Percentiles rank a stretch among this genome's conserved stretches.
These are phyloP conservation scores for Exophiala sideris DNA, from an alignment of 2,329 filamentous ascomycete species.

Conservation along the genomic window DNA sequence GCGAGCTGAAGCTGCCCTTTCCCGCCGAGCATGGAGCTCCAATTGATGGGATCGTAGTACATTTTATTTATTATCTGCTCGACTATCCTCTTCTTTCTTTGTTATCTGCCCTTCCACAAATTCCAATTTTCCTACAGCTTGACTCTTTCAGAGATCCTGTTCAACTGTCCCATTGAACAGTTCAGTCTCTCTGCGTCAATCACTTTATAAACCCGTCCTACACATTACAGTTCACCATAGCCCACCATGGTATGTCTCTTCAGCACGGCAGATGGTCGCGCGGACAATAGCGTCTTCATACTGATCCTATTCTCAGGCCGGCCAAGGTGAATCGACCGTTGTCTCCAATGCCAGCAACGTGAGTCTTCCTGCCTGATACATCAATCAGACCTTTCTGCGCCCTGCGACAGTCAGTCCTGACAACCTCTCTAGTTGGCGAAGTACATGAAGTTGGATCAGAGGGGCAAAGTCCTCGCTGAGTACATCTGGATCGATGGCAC, in stretches of 20 bases:
- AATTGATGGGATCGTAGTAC: no score
- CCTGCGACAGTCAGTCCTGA: slow-evolving; percentile 3
- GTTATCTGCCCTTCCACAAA: no score
- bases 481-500: slow-evolving; percentile 92
- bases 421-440: slow-evolving; percentile 69
- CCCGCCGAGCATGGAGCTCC: no score
- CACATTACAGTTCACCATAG: not conserved
- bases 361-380: slow-evolving; percentile 26
- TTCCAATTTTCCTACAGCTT: no score
- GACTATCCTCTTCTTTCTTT: no score
- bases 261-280: not conserved
- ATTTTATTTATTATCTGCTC: no score
- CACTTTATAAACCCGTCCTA: not conserved
- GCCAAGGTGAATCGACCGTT: slow-evolving; percentile 41
- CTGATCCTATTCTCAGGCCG: slow-evolving; percentile 7
- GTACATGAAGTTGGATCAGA: slow-evolving; percentile 87
- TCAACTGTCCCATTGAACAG: not conserved
- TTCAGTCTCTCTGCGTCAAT: not conserved
- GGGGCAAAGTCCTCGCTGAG: slow-evolving; percentile 84
- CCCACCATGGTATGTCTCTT: slow-evolving; percentile 22
- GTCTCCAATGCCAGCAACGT: slow-evolving; percentile 45
- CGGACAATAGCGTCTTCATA: not conserved
- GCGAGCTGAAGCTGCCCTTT: no score
- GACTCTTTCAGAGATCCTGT: no score
- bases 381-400: no score